A percentile compares a stretch with the other conserved stretches of the same genome.
phyloP scores from a whole-genome alignment of 208 protist species.

The Leishmania lainsoni region DNA sequence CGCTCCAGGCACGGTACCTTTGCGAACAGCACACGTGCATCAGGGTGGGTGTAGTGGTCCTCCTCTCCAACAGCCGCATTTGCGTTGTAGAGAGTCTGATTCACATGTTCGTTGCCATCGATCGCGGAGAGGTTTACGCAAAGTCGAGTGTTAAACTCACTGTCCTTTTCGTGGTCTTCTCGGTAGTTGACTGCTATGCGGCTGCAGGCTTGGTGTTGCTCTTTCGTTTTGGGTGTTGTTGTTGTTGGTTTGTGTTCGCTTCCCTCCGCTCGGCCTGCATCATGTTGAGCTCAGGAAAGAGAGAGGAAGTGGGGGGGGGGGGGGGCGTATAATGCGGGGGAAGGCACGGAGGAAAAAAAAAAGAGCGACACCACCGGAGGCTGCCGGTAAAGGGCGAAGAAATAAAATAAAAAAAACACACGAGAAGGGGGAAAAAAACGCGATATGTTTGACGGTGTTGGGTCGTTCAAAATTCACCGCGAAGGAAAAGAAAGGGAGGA shows the following conservation, averaged over 20 bases:
- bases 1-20: constrained; percentile 8
- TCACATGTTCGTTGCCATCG: constrained; percentile 22
- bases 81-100: not conserved
- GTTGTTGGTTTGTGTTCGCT: not conserved
- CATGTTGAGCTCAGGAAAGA: not conserved
- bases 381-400: not conserved
- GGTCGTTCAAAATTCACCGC: not conserved
- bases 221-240: not conserved
- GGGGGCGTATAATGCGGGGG: not conserved
- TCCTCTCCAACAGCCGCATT: not conserved
- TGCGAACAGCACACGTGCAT: not conserved
- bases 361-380: not conserved
- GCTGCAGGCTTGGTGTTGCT: not conserved
- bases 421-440: not conserved
- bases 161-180: constrained; percentile 27
- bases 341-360: not conserved
- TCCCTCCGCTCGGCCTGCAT: not conserved
- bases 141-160: constrained; percentile 27
- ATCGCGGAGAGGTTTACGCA: constrained; percentile 29
- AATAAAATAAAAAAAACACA: not conserved
- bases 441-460: not conserved
- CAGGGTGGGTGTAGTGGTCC: constrained; percentile 14
- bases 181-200: constrained; percentile 18
- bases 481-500: not conserved
- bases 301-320: not conserved